phyloP scores from a whole-genome alignment of 176 grass and related monocot species.

The Themeda triandra region DNA sequence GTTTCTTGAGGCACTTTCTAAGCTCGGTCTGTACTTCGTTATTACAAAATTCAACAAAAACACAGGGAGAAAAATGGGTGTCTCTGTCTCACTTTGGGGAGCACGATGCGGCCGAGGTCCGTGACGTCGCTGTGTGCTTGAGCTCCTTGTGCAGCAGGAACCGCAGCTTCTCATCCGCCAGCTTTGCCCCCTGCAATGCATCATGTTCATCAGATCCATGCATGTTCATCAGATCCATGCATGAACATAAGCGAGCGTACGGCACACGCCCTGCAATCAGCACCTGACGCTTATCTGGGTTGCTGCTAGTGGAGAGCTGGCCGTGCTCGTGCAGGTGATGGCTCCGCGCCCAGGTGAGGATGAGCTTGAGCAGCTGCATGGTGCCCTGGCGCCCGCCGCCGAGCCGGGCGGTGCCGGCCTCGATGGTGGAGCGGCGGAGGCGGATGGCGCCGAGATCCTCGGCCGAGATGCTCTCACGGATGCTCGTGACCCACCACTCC shows the following conservation, averaged over 20 bases:
- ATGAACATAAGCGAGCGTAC: too few species aligned
- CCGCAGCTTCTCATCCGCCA: conserved; percentile 64
- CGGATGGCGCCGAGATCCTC: conserved; percentile 87
- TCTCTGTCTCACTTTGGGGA: conserved; percentile 75
- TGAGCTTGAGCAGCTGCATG: conserved; percentile 84
- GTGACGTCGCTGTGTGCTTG: conserved; percentile 89
- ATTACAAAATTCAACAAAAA: too few species aligned
- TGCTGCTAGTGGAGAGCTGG: too few species aligned
- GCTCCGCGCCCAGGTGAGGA: conserved; percentile 78
- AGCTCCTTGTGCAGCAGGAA: conserved; percentile 91
- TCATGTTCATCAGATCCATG: too few species aligned
- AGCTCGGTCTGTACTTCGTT: too few species aligned
- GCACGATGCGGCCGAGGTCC: conserved; percentile 76
- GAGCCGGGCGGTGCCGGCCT: conserved; percentile 61
- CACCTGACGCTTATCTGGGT: too few species aligned
- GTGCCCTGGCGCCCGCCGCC: conserved; percentile 58
- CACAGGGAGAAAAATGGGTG: too few species aligned
- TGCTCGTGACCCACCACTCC: conserved; percentile 62
- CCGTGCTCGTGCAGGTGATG: too few species aligned
- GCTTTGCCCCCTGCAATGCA: conserved; percentile 24
- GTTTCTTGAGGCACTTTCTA: too few species aligned
- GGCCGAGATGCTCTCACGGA: conserved; percentile 68
- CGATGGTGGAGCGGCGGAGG: conserved; percentile 77
- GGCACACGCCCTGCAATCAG: too few species aligned
- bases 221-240: too few species aligned